Evolutionary conservation across 257 asterid genomes (phyloP).

Genomic region (Ilex aquifolium): DNA sequence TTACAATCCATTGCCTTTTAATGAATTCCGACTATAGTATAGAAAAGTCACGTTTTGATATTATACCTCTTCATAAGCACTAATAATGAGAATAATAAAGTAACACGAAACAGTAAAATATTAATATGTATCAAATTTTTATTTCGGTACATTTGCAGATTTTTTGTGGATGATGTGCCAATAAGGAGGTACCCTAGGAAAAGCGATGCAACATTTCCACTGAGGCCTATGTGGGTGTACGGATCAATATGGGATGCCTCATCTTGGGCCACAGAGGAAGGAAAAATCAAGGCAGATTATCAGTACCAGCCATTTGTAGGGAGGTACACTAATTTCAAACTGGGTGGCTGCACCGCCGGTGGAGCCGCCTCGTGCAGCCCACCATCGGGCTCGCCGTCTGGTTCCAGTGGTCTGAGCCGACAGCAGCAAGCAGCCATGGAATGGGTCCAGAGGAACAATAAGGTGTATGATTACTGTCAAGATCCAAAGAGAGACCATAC

Average conservation of each 20-base stretch:
- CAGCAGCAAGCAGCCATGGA: slow-evolving; percentile 61
- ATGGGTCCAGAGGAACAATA: slow-evolving; percentile 54
- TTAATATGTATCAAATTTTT: no score
- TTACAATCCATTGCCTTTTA: background rate
- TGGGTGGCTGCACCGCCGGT: slow-evolving; percentile 39
- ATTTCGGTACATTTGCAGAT: slow-evolving; percentile 41
- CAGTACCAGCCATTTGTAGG: slow-evolving; percentile 69
- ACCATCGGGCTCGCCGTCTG: slow-evolving; percentile 33
- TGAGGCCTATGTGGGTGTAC: slow-evolving; percentile 63
- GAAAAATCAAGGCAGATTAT: slow-evolving; percentile 67
- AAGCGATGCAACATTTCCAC: slow-evolving; percentile 68
- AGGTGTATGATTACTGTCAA: slow-evolving; percentile 64
- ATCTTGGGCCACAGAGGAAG: slow-evolving; percentile 88
- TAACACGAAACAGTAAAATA: no score
- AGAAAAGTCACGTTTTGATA: no score
- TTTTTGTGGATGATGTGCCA: slow-evolving; percentile 82
- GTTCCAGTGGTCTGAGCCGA: slow-evolving; percentile 51
- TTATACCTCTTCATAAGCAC: no score
- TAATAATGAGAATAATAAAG: no score
- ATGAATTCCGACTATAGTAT: no score
- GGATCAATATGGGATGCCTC: slow-evolving; percentile 97
- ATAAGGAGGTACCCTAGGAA: slow-evolving; percentile 66
- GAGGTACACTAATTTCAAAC: slow-evolving; percentile 56
- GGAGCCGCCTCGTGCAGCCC: slow-evolving; percentile 36
- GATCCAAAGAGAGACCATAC: slow-evolving; percentile 54